These are phyloP conservation scores for Penicillium crustosum DNA, from an alignment of 2,329 filamentous ascomycete genomes.

Conservation along the genomic window DNA sequence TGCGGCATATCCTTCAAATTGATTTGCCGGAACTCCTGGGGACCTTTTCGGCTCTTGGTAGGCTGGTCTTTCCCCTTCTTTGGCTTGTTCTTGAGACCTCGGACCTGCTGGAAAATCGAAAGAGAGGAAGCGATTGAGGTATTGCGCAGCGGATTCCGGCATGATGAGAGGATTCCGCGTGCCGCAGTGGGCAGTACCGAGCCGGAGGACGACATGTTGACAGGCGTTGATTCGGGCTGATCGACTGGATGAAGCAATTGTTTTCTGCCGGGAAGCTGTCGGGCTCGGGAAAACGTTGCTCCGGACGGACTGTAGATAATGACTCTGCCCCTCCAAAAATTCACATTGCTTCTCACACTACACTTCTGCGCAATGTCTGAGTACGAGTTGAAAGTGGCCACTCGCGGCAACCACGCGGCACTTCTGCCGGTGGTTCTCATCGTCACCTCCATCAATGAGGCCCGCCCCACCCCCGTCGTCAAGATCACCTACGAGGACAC, in stretches of 20 bases:
- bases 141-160: constrained; percentile 31
- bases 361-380: constrained; percentile 31
- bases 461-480: constrained; percentile 36
- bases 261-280: constrained; percentile 37
- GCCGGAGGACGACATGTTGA: constrained; percentile 38
- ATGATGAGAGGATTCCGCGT: constrained; percentile 37
- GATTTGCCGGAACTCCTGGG: constrained; percentile 63
- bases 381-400: constrained; percentile 39
- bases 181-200: constrained; percentile 37
- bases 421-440: constrained; percentile 44
- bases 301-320: constrained; percentile 27
- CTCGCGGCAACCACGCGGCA: constrained; percentile 42
- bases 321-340: constrained; percentile 28
- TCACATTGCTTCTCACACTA: constrained; percentile 3
- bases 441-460: constrained; percentile 43
- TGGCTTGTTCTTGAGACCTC: constrained; percentile 39
- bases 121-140: constrained; percentile 35
- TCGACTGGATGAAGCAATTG: constrained; percentile 24
- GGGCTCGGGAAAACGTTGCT: constrained; percentile 34
- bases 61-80: constrained; percentile 55
- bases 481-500: constrained; percentile 42
- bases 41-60: constrained; percentile 63
- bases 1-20: constrained; percentile 66
- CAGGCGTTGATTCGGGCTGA: constrained; percentile 16
- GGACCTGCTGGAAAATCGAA: constrained; percentile 35